These are phyloP conservation scores for Circinella umbellata DNA, from an alignment of 371 early-diverging fungal genomes.

Conservation along the genomic window DNA sequence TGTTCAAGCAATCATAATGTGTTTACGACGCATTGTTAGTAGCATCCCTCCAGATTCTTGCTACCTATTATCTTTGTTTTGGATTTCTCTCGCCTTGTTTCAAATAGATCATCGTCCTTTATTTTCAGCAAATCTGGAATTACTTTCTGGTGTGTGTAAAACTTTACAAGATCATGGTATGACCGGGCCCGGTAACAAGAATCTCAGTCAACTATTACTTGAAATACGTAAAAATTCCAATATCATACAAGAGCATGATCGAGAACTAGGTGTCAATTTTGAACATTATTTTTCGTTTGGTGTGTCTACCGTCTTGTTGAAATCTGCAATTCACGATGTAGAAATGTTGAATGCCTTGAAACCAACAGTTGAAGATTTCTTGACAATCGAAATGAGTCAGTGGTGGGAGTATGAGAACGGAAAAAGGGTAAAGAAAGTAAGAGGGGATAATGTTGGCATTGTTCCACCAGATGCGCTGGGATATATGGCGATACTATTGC, in stretches of 20 bases:
- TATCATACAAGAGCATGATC: slow-evolving; percentile 15
- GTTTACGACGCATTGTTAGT: slow-evolving; percentile 81
- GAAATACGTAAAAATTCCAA: slow-evolving; percentile 63
- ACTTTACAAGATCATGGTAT: slow-evolving; percentile 64
- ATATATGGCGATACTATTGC: slow-evolving; percentile 76
- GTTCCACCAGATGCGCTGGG: slow-evolving; percentile 66
- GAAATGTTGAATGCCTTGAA: slow-evolving; percentile 68
- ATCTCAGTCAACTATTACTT: slow-evolving; percentile 32
- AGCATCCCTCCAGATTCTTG: slow-evolving; percentile 74
- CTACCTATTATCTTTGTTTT: slow-evolving; percentile 83
- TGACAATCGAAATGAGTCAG: slow-evolving; percentile 59
- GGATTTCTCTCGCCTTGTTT: slow-evolving; percentile 83
- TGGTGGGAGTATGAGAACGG: slow-evolving; percentile 7
- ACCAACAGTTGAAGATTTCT: slow-evolving; percentile 64
- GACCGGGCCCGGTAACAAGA: slow-evolving; percentile 28
- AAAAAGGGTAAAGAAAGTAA: not conserved
- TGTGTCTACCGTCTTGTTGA: slow-evolving; percentile 76
- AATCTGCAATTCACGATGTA: slow-evolving; percentile 59
- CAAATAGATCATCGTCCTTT: slow-evolving; percentile 83
- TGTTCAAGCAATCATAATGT: slow-evolving; percentile 72
- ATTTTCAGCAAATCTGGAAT: slow-evolving; percentile 69
- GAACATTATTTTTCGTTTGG: slow-evolving; percentile 86
- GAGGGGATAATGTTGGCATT: slow-evolving; percentile 28
- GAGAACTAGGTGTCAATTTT: slow-evolving; percentile 71
- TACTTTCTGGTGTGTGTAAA: slow-evolving; percentile 72